Conservation (phyloP, 2,329 filamentous ascomycete genomes). For the Trichoderma breve region DNA sequence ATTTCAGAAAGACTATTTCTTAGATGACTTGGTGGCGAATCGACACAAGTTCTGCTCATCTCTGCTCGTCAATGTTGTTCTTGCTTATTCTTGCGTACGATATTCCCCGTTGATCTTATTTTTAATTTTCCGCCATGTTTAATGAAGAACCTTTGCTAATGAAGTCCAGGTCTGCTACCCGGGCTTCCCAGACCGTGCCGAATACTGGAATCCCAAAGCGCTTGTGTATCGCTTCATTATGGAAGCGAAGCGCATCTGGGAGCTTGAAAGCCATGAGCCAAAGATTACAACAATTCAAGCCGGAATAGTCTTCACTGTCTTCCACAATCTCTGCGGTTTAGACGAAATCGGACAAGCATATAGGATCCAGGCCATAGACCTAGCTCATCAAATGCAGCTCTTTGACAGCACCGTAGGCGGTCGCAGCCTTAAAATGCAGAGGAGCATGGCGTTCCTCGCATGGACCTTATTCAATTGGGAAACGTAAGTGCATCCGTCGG, state of each 20-base stretch:
- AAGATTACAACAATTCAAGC: constrained; percentile 15
- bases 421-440: background rate
- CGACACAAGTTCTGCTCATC: background rate
- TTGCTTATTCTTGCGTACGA: background rate
- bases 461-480: constrained; percentile 17
- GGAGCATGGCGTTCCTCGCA: constrained; percentile 1
- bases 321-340: background rate
- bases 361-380: background rate
- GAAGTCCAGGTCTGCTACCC: background rate
- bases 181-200: background rate
- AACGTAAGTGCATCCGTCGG: background rate
- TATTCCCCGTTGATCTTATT: background rate
- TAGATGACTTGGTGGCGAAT: constrained; percentile 21
- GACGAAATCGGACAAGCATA: background rate
- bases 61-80: background rate
- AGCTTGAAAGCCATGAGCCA: background rate
- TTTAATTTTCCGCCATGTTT: background rate
- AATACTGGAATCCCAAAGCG: constrained; percentile 18
- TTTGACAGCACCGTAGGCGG: background rate
- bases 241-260: constrained; percentile 15
- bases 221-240: constrained; percentile 8
- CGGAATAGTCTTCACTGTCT: constrained; percentile 6
- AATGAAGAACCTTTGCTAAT: background rate
- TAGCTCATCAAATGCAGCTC: background rate
- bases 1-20: constrained; percentile 24